A percentile compares a stretch with the other conserved stretches of the same genome.
Conservation (phyloP, 768 basidiomycete species). For the Butyriboletus loyo region DNA sequence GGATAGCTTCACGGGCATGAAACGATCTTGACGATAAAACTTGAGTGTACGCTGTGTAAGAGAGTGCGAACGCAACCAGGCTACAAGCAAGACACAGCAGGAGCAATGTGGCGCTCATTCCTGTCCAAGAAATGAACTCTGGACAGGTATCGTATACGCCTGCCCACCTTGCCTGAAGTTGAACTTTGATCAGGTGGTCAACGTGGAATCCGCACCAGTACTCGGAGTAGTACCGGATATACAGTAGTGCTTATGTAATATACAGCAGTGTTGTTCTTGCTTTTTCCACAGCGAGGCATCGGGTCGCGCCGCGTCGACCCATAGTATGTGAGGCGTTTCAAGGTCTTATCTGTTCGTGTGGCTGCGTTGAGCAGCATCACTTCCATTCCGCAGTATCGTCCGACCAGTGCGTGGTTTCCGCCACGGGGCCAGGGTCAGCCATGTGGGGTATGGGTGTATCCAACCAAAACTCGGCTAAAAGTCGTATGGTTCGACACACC, state of each 20-base stretch:
- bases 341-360: neutral
- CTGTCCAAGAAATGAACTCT: neutral
- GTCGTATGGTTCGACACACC: neutral
- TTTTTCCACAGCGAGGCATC: neutral
- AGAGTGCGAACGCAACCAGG: constrained; percentile 11
- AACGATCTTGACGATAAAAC: constrained; percentile 20
- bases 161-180: neutral
- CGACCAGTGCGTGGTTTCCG: neutral
- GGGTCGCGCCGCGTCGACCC: neutral
- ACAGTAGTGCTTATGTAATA: constrained; percentile 14
- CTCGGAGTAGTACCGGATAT: no score
- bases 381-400: constrained; percentile 2
- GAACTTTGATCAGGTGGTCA: neutral
- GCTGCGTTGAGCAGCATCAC: constrained; percentile 1
- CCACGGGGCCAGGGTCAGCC: neutral
- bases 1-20: constrained; percentile 18
- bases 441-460: neutral
- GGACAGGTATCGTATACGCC: neutral
- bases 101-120: constrained; percentile 12
- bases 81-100: constrained; percentile 15
- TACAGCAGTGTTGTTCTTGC: neutral
- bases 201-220: constrained; percentile 5
- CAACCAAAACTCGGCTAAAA: constrained; percentile 10
- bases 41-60: constrained; percentile 26
- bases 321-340: neutral